Evolutionary conservation across 2,329 filamentous ascomycete genomes (phyloP), one percentile per base, ranked within the genome.

Genomic region (Fusarium avenaceum): DNA sequence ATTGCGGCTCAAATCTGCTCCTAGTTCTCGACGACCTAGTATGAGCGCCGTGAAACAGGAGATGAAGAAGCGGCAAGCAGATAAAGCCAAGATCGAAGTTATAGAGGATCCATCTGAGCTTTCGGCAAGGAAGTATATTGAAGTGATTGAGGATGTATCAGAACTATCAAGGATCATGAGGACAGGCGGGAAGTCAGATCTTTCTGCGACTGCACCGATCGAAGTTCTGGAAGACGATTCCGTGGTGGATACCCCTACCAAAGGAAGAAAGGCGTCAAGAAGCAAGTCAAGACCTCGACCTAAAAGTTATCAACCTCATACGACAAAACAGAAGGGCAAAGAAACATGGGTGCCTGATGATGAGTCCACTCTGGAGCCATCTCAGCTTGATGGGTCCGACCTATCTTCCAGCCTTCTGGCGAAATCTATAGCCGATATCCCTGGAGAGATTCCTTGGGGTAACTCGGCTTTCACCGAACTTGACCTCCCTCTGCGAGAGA

Each of bases 381-480:
- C 70, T 14, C 67, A 74, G 17, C 60, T 75, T 2, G 72, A 72
- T 7, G 65, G 63, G 6, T 80, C 77, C 6, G 79, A 80, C 17
- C 44, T 79, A 6, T 76, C 75, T 5, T 79, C 80, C 3, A 79
- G 76, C 46, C 64, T 80, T 11, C 70, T 83, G 6, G 82, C 81
- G 33, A 87, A 87, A 66, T 85, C 86, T 4, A 73, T 89, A 33
- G 86, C 86, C 17, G 87, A 90, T 38, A 86, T 80, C 15, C 74
- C 78, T 4, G 79, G 78, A 11, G 88, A 90, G 14, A 89, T 90
- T 48, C 87, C 88, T 0, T 85, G 89, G 73, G 88, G 88, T 7
- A 86, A 86, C 65, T 90, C 88, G 19, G 88, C 88, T n/a, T 90
- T 90, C 69, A 90, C 87, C 67, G 87, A 87, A 70, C 80, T 90